Evolutionary conservation across 2,329 filamentous ascomycete species (phyloP).

Genomic region (Paradendryphiella salina): DNA sequence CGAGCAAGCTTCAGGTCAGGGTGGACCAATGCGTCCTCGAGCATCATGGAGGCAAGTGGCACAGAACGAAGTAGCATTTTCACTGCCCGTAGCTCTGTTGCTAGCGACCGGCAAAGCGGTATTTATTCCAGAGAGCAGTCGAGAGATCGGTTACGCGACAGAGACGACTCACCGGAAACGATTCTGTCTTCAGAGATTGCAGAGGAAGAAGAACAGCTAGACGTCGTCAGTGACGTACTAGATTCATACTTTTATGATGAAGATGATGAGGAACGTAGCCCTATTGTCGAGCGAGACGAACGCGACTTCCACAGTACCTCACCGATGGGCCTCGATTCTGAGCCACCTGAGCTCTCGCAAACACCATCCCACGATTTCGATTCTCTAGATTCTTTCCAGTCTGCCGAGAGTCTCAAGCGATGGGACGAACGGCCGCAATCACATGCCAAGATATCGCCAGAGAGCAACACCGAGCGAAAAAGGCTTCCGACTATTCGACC

Average conservation of each 20-base stretch:
- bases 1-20: constrained; percentile 64
- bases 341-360: constrained; percentile 33
- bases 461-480: constrained; percentile 13
- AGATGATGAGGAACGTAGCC: constrained; percentile 34
- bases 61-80: constrained; percentile 82
- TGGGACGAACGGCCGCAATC: constrained; percentile 20
- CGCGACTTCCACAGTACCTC: constrained; percentile 23
- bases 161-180: constrained; percentile 39
- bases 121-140: constrained; percentile 52
- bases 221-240: constrained; percentile 61
- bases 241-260: constrained; percentile 63
- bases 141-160: constrained; percentile 29
- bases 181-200: constrained; percentile 29
- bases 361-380: constrained; percentile 34
- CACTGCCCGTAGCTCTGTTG: constrained; percentile 75
- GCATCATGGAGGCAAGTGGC: constrained; percentile 59
- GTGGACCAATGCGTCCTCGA: constrained; percentile 62
- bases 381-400: constrained; percentile 32
- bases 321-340: constrained; percentile 23
- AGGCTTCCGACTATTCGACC: constrained; percentile 19
- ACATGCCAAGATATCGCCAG: constrained; percentile 11
- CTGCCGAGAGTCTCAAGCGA: constrained; percentile 27
- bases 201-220: constrained; percentile 52
- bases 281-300: constrained; percentile 12
- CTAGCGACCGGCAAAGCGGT: constrained; percentile 55